A percentile compares a stretch with the other conserved stretches of the same genome.
These are phyloP conservation scores for Mesembryanthemum crystallinum DNA, from an alignment of 148 eudicot genomes.

Conservation along the genomic window DNA sequence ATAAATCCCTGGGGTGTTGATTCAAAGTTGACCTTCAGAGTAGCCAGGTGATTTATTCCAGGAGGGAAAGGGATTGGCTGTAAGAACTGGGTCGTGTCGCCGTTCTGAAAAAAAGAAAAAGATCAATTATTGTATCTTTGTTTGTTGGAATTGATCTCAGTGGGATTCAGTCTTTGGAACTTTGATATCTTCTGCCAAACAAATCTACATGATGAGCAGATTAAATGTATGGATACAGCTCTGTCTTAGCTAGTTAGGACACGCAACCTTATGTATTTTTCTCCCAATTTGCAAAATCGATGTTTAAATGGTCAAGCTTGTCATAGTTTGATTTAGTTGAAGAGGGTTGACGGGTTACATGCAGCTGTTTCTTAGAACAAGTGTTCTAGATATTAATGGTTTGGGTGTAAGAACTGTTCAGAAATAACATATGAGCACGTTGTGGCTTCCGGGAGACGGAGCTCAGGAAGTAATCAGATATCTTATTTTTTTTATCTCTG, in stretches of 20 bases:
- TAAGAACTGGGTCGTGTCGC: not conserved
- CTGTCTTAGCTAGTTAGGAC: constrained; percentile 10
- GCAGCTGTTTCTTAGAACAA: not conserved
- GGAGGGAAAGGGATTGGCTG: not conserved
- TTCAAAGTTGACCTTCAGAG: constrained; percentile 3
- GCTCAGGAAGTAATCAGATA: constrained; percentile 11
- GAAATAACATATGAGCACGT: constrained; percentile 32
- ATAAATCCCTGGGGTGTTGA: not conserved
- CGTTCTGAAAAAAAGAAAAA: not conserved
- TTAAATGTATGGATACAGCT: constrained; percentile 16
- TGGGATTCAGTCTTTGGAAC: not conserved
- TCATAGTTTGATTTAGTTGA: constrained; percentile 7
- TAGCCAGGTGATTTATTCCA: not conserved
- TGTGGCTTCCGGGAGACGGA: constrained; percentile 12
- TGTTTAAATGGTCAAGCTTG: constrained; percentile 9
- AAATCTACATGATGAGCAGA: not conserved
- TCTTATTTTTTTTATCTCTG: not conserved
- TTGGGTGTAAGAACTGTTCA: constrained; percentile 24
- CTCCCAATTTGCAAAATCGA: too few relatives aligned
- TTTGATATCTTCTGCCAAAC: not conserved
- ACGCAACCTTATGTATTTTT: constrained; percentile 9
- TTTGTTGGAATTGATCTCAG: not conserved
- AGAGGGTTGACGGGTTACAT: constrained; percentile 13
- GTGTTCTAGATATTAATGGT: not conserved
- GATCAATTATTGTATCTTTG: not conserved